Conservation (phyloP, 192 early-diverging fungal species). For the Coemansia umbellata region DNA sequence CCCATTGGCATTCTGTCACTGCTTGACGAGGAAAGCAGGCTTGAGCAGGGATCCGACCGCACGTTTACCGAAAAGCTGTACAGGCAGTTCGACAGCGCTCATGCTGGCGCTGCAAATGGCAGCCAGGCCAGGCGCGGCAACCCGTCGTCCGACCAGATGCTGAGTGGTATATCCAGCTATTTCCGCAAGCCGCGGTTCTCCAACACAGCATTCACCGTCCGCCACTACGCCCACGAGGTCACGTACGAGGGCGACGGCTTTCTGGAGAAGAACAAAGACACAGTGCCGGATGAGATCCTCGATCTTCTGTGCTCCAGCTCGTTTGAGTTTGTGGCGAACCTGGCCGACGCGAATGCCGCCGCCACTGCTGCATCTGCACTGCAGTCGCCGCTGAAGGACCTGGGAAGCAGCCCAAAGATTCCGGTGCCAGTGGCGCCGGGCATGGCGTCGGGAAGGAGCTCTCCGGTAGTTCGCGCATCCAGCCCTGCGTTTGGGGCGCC, state of each 20-base stretch:
- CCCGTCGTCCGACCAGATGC: background rate
- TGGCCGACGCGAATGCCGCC: slow-evolving; percentile 7
- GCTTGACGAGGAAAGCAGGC: slow-evolving; percentile 74
- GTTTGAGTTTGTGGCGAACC: slow-evolving; percentile 31
- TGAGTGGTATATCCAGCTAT: slow-evolving; percentile 18
- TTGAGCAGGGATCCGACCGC: slow-evolving; percentile 48
- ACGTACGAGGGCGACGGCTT: slow-evolving; percentile 94
- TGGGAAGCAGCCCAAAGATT: background rate
- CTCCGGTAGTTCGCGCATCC: slow-evolving; percentile 8
- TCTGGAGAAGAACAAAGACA: slow-evolving; percentile 98
- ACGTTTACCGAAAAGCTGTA: slow-evolving; percentile 51
- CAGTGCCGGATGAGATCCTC: slow-evolving; percentile 83
- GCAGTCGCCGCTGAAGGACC: slow-evolving; percentile 1
- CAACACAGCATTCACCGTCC: slow-evolving; percentile 83
- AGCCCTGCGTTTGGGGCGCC: slow-evolving; percentile 8
- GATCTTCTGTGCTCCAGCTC: slow-evolving; percentile 42
- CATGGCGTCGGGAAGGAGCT: slow-evolving; percentile 14
- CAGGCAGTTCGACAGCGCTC: slow-evolving; percentile 25
- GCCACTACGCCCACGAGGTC: slow-evolving; percentile 94
- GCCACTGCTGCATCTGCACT: background rate
- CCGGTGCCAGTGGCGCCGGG: background rate
- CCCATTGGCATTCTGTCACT: slow-evolving; percentile 84
- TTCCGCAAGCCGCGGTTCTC: slow-evolving; percentile 96
- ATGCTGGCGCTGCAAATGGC: background rate
- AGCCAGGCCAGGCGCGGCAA: background rate